Percentiles rank a stretch among this genome's conserved stretches.
These are phyloP conservation scores for Metschnikowia corniflorae DNA, from an alignment of 805 yeast genomes.

Conservation along the genomic window DNA sequence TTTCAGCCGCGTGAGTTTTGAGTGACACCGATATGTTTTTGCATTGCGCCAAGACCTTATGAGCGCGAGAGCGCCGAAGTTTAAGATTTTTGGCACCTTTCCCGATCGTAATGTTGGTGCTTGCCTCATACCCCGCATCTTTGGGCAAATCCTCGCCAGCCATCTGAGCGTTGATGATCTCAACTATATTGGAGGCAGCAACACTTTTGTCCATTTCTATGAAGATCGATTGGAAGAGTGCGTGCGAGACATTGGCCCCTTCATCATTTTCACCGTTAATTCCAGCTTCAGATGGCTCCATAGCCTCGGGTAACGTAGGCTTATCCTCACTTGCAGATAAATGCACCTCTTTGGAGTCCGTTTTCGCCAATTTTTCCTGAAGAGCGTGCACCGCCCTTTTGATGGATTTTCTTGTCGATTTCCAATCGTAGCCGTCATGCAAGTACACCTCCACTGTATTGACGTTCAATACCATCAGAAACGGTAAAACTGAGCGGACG, in stretches of 20 bases:
- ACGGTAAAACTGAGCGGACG: slow-evolving; percentile 18
- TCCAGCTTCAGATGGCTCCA: slow-evolving; percentile 5
- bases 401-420: slow-evolving; percentile 65
- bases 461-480: slow-evolving; percentile 31
- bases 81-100: slow-evolving; percentile 44
- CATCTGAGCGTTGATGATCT: slow-evolving; percentile 48
- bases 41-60: slow-evolving; percentile 57
- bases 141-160: slow-evolving; percentile 18
- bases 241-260: slow-evolving; percentile 40
- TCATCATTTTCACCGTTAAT: not conserved
- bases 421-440: slow-evolving; percentile 94
- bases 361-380: slow-evolving; percentile 1
- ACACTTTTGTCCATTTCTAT: slow-evolving; percentile 52
- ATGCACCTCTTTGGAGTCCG: not conserved
- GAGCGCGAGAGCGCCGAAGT: slow-evolving; percentile 59
- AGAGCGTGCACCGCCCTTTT: slow-evolving; percentile 10
- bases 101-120: slow-evolving; percentile 28
- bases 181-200: slow-evolving; percentile 45
- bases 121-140: slow-evolving; percentile 9
- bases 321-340: not conserved
- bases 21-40: slow-evolving; percentile 50
- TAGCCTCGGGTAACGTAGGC: slow-evolving; percentile 9
- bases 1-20: slow-evolving; percentile 48
- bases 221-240: slow-evolving; percentile 76
- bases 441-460: slow-evolving; percentile 46